phyloP scores from a whole-genome alignment of 306 rosid species.

The Quillaja saponaria region DNA sequence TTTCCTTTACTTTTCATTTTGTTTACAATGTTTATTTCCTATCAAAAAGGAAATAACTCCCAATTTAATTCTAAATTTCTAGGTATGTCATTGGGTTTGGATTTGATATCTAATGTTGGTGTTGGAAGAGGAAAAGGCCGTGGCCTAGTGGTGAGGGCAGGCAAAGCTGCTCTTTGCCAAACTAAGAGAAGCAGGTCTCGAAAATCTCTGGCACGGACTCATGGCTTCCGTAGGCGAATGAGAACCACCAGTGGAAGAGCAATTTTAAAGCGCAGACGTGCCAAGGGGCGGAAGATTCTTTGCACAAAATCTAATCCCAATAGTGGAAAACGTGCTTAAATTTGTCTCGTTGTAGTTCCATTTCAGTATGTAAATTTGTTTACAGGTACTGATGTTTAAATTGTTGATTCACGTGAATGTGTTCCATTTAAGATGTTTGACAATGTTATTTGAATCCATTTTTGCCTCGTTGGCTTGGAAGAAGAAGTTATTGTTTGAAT shows the following conservation, averaged over 20 bases:
- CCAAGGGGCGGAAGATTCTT: slow-evolving; percentile 86
- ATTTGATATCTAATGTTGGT: slow-evolving; percentile 44
- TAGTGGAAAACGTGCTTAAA: slow-evolving; percentile 62
- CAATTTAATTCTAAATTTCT: slow-evolving; percentile 18
- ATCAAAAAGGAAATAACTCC: too few species aligned
- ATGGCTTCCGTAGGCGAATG: slow-evolving; percentile 87
- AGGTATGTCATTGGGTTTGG: slow-evolving; percentile 69
- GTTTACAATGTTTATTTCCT: too few species aligned
- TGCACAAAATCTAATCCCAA: slow-evolving; percentile 82
- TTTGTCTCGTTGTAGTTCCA: neutral
- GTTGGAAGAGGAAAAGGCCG: slow-evolving; percentile 46
- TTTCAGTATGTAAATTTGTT: slow-evolving; percentile 22
- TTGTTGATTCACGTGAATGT: slow-evolving; percentile 9
- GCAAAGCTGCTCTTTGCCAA: slow-evolving; percentile 72
- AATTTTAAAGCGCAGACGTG: slow-evolving; percentile 73
- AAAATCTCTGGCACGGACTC: slow-evolving; percentile 85
- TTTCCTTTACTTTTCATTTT: too few species aligned
- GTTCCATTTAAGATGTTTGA: slow-evolving; percentile 18
- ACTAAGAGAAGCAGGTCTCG: slow-evolving; percentile 90
- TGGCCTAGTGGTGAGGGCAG: slow-evolving; percentile 78
- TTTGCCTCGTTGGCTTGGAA: neutral
- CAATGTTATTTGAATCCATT: slow-evolving; percentile 21
- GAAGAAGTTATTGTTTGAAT: neutral
- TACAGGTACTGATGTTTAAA: slow-evolving; percentile 17
- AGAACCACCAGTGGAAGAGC: slow-evolving; percentile 85